A percentile compares a stretch with the other conserved stretches of the same genome.
phyloP scores from a whole-genome alignment of 805 yeast genomes.

The Helenozyma rhizophorensis region DNA sequence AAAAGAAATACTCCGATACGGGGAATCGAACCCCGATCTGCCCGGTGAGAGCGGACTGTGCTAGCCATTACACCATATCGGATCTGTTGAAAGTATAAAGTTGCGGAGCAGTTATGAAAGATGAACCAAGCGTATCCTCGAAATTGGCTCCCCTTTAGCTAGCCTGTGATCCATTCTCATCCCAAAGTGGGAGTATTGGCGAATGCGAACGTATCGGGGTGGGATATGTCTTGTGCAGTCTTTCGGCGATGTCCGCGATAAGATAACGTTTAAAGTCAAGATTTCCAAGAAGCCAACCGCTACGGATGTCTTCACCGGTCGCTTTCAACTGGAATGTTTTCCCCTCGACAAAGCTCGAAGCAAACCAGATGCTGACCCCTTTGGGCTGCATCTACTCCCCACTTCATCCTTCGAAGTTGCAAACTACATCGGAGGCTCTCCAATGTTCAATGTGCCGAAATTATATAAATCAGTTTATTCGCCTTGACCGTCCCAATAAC shows the following conservation, averaged over 20 bases:
- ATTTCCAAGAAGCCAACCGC: too few relatives aligned
- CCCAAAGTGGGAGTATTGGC: too few relatives aligned
- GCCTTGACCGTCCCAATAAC: conserved; percentile 24
- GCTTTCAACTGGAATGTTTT: conserved; percentile 70
- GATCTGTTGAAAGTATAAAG: conserved; percentile 25
- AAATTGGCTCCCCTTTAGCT: too few relatives aligned
- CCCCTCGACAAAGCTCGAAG: conserved; percentile 37
- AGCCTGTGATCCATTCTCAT: too few relatives aligned
- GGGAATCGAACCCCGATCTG: conserved; percentile 83
- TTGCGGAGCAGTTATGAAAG: too few relatives aligned
- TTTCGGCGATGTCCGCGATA: too few relatives aligned
- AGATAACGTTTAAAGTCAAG: too few relatives aligned
- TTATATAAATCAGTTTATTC: conserved; percentile 25
- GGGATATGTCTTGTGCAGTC: too few relatives aligned
- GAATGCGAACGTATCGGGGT: too few relatives aligned
- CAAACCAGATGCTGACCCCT: conserved; percentile 28
- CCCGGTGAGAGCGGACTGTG: conserved; percentile 81
- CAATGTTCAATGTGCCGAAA: conserved; percentile 25
- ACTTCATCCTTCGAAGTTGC: conserved; percentile 5
- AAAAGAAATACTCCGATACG: conserved; percentile 54
- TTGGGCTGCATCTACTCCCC: conserved; percentile 36
- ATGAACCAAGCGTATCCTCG: too few relatives aligned
- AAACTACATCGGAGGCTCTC: conserved; percentile 14
- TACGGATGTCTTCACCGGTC: too few relatives aligned
- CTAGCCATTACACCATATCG: conserved; percentile 79